A percentile compares a stretch with the other conserved stretches of the same genome.
These are phyloP conservation scores for Chamaecrista fasciculata DNA, from an alignment of 306 rosid species.

Conservation along the genomic window DNA sequence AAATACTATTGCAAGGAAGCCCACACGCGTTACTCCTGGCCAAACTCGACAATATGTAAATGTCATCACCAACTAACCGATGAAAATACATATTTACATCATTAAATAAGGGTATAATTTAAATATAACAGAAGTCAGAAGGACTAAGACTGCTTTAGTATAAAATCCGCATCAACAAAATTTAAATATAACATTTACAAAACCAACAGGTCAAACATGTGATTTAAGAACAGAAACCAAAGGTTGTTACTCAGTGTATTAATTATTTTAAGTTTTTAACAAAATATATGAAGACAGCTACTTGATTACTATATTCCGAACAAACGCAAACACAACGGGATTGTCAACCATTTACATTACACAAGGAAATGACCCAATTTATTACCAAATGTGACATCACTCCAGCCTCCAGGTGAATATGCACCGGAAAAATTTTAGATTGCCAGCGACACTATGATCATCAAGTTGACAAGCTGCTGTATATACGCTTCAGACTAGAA, in stretches of 20 bases:
- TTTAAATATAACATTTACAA: not conserved
- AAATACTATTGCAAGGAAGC: too few species aligned
- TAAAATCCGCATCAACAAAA: not conserved
- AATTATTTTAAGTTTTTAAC: slow-evolving; percentile 30
- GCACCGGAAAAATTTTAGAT: slow-evolving; percentile 9
- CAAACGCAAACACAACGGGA: slow-evolving; percentile 17
- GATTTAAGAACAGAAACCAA: not conserved
- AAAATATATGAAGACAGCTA: slow-evolving; percentile 14
- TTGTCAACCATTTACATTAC: slow-evolving; percentile 34
- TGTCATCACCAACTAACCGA: not conserved
- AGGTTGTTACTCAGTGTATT: not conserved
- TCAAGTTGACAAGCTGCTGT: slow-evolving; percentile 58
- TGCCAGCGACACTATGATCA: not conserved
- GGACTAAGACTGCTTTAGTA: not conserved
- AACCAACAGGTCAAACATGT: not conserved
- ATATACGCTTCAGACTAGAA: slow-evolving; percentile 83
- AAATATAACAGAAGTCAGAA: not conserved
- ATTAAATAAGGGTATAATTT: not conserved
- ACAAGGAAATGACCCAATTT: slow-evolving; percentile 20
- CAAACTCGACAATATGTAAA: too few species aligned
- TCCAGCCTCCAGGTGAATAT: slow-evolving; percentile 4
- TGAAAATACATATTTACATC: not conserved
- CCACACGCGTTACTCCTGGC: too few species aligned
- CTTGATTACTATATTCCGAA: slow-evolving; percentile 34
- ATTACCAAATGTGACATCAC: slow-evolving; percentile 18